Evolutionary conservation across 1,139 yeast genomes (phyloP), one percentile per base, ranked within the genome.

Genomic region (Tardiomyces blankii): DNA sequence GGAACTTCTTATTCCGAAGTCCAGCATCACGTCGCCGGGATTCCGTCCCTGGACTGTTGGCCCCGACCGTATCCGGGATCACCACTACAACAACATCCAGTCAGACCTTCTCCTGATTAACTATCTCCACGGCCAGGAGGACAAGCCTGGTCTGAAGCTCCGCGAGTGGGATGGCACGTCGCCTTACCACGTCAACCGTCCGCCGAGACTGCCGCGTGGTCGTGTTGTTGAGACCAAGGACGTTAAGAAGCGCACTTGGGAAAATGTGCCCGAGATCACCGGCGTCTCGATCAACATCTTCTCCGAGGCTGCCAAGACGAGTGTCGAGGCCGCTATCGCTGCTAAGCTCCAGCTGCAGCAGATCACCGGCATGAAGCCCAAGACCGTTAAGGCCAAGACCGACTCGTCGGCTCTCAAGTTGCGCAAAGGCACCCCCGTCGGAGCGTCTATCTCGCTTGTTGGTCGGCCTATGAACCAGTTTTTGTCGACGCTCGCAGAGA

Each of bases 391-490:
- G 61, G 82, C 94, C 42, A 84, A 78, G 59, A 74, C 85, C 13
- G 88, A 88, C 64, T 86, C 87, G 42, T 83, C 91, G 46, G 77
- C 79, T 40, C 89, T 96, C 96, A 81, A 81, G 56, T 74, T 88
- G 47, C 79, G 97, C 64, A 80, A 80, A 44, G 96, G 96, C 41
- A 82, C 80, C 70, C 82, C 84, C 43, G 85, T 94, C 78, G 99
- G 98, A 46, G 95, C 95, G 49, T 85, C 85, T 62, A 82, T 82
- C 18, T 78, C 77, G 50, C 69, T 93, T 49, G 72, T 72, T 35
- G 98, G 96, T 42, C 75, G 82, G 52, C 86, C 86, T 48, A 85
- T 89, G 82, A 69, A 80, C 47, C 96, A 88, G 66, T 91, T 93
- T 60, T 63, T 93, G 49, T 68, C 83, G 19, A 91, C 98, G 1